phyloP scores from a whole-genome alignment of 495 filamentous ascomycete genomes.

The Trichoderma erinaceum region DNA sequence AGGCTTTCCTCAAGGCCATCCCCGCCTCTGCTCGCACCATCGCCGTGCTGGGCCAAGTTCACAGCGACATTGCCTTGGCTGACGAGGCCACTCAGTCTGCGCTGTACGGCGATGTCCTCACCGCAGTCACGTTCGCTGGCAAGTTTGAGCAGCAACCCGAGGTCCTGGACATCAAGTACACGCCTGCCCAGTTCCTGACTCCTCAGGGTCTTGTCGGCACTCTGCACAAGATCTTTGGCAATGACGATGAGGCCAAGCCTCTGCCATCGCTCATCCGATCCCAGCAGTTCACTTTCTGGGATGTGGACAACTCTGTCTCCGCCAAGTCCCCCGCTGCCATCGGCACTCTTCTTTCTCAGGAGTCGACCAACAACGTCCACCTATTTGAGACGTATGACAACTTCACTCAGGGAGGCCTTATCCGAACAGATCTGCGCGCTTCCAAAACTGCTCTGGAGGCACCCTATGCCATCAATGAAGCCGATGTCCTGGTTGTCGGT shows the following conservation, averaged over 20 bases:
- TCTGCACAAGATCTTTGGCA: slow-evolving; percentile 59
- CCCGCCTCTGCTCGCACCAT: slow-evolving; percentile 69
- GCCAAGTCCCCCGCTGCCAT: slow-evolving; percentile 58
- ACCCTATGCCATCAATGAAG: slow-evolving; percentile 69
- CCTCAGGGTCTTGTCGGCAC: slow-evolving; percentile 54
- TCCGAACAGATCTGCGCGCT: slow-evolving; percentile 79
- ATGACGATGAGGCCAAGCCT: slow-evolving; percentile 45
- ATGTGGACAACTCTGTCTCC: slow-evolving; percentile 68
- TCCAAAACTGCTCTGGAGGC: slow-evolving; percentile 78
- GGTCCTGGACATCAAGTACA: slow-evolving; percentile 81
- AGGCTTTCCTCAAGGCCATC: slow-evolving; percentile 76
- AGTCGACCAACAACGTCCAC: slow-evolving; percentile 71
- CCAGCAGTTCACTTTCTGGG: slow-evolving; percentile 91
- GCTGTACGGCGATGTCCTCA: slow-evolving; percentile 85
- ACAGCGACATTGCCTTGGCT: slow-evolving; percentile 45
- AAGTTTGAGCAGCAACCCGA: slow-evolving; percentile 52
- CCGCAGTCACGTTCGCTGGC: slow-evolving; percentile 71
- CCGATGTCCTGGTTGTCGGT: slow-evolving; percentile 72
- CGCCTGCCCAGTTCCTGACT: slow-evolving; percentile 73
- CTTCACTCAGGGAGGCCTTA: slow-evolving; percentile 73
- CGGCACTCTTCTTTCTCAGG: slow-evolving; percentile 64
- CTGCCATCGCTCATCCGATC: slow-evolving; percentile 37
- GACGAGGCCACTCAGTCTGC: slow-evolving; percentile 70
- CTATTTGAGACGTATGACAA: slow-evolving; percentile 75
- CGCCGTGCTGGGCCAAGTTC: slow-evolving; percentile 59